Conservation (phyloP, 139 green algal species). For the Chlorella sorokiniana region DNA sequence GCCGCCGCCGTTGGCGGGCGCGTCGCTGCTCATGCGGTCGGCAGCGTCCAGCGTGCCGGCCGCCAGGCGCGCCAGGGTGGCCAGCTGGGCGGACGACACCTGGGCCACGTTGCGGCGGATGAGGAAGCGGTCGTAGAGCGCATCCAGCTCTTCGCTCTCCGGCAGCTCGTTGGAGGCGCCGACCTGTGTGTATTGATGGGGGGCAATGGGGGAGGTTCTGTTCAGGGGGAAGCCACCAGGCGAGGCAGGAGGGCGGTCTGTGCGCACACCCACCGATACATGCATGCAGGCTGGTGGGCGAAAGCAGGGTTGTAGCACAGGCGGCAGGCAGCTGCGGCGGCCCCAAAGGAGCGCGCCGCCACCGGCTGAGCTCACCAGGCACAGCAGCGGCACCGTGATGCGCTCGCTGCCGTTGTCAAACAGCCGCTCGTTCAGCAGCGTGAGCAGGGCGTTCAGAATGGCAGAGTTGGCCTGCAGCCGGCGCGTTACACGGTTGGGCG, state of each 20-base stretch:
- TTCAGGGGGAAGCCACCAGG: background rate
- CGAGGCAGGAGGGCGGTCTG: background rate
- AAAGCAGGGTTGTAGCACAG: no score
- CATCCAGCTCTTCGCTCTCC: constrained; percentile 94
- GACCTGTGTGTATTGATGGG: constrained; percentile 57
- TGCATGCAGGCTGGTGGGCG: no score
- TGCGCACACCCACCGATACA: no score
- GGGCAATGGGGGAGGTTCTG: background rate
- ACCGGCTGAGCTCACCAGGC: constrained; percentile 65
- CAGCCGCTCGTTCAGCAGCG: constrained; percentile 95
- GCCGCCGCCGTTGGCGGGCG: background rate
- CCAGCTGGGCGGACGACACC: constrained; percentile 66
- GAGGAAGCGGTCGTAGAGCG: constrained; percentile 96
- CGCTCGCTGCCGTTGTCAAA: constrained; percentile 95
- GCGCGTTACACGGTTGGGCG: background rate
- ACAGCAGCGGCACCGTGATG: constrained; percentile 73
- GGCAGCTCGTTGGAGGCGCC: constrained; percentile 96
- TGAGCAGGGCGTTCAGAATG: constrained; percentile 97
- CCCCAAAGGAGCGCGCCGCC: no score
- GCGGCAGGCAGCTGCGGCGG: no score
- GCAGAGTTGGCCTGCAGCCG: constrained; percentile 88
- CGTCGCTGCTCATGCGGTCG: constrained; percentile 11
- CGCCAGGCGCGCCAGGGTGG: constrained; percentile 73
- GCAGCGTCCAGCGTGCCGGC: constrained; percentile 53
- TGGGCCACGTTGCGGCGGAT: constrained; percentile 60